Conservation (phyloP, 1,284 basidiomycete species). For the Trichosporon sp. region DNA sequence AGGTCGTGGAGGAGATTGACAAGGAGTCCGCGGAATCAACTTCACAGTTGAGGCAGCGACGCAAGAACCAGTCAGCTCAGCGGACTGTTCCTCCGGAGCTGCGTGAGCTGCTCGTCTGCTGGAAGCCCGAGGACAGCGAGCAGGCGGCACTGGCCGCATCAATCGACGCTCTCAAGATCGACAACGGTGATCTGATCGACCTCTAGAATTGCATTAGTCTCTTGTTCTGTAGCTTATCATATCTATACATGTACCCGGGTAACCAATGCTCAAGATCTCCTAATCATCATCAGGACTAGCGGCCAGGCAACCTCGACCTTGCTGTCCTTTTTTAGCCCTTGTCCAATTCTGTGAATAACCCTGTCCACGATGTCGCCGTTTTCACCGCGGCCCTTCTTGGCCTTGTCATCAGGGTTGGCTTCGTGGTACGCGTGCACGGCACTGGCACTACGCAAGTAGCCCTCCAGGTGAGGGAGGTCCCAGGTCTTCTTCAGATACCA, state of each 20-base stretch:
- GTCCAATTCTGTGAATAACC: slow-evolving; percentile 57
- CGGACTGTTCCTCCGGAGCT: slow-evolving; percentile 16
- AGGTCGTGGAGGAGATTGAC: slow-evolving; percentile 78
- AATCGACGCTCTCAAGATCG: background rate
- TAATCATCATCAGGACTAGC: slow-evolving; percentile 59
- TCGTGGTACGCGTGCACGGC: slow-evolving; percentile 68
- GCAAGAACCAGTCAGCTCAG: background rate
- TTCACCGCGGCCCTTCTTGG: slow-evolving; percentile 21
- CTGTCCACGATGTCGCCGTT: slow-evolving; percentile 62
- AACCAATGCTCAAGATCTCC: background rate
- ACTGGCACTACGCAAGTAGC: slow-evolving; percentile 68
- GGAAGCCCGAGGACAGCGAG: slow-evolving; percentile 12
- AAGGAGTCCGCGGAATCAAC: slow-evolving; percentile 14
- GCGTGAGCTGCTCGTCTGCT: slow-evolving; percentile 17
- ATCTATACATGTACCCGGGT: background rate
- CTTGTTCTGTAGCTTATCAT: background rate
- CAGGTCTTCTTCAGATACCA: slow-evolving; percentile 61
- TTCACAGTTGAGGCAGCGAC: background rate
- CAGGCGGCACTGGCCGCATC: background rate
- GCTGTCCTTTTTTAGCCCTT: slow-evolving; percentile 30
- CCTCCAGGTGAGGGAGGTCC: slow-evolving; percentile 62
- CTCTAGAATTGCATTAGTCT: background rate
- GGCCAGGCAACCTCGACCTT: slow-evolving; percentile 66
- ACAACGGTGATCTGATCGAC: background rate
- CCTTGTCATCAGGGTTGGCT: slow-evolving; percentile 59